Evolutionary conservation across 2,329 filamentous ascomycete species (phyloP).

Genomic region (Hypoxylon rubiginosum): DNA sequence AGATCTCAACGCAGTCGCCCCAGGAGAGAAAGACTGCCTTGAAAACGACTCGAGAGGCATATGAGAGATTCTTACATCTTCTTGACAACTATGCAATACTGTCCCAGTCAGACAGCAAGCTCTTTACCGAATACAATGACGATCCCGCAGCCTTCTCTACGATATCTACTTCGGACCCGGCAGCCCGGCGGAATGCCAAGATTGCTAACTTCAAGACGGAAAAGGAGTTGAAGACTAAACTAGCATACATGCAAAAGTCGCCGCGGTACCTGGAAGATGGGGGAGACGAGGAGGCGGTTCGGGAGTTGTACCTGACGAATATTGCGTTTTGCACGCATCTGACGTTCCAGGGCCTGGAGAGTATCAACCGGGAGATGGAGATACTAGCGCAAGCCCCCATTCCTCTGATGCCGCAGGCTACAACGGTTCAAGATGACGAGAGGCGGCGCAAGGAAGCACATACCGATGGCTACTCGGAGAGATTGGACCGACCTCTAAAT

Average conservation of each 20-base stretch:
- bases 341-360: constrained; percentile 88
- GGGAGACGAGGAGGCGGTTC: constrained; percentile 86
- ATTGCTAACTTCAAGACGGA: constrained; percentile 88
- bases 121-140: constrained; percentile 81
- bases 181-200: constrained; percentile 82
- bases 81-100: constrained; percentile 86
- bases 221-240: constrained; percentile 84
- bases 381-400: constrained; percentile 82
- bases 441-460: constrained; percentile 55
- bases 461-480: constrained; percentile 74
- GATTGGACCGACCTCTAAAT: constrained; percentile 75
- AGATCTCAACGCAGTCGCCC: constrained; percentile 67
- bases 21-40: constrained; percentile 74
- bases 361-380: constrained; percentile 84
- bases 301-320: constrained; percentile 82
- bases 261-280: constrained; percentile 64
- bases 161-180: constrained; percentile 71
- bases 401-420: constrained; percentile 60
- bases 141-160: constrained; percentile 80
- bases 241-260: constrained; percentile 70
- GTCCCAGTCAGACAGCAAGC: constrained; percentile 71
- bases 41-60: constrained; percentile 73
- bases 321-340: constrained; percentile 81
- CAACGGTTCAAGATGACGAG: constrained; percentile 61
- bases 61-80: constrained; percentile 82